Conservation (phyloP, 768 basidiomycete species). For the Tubosaeta brunneosetosa region DNA sequence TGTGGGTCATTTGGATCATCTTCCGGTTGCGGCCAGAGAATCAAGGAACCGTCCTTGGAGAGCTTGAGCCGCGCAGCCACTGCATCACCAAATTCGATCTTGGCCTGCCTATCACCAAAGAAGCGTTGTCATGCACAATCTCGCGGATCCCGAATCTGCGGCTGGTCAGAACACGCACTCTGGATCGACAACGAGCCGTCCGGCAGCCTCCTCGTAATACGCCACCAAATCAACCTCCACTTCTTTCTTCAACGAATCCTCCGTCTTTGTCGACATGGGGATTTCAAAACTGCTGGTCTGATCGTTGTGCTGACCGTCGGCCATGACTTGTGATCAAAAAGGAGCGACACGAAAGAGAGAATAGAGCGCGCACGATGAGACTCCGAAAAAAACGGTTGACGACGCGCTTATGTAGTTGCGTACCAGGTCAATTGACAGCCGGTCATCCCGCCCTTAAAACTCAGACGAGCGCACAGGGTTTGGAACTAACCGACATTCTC, state of each 20-base stretch:
- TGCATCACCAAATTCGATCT: slow-evolving; percentile 44
- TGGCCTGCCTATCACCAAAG: slow-evolving; percentile 36
- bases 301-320: not conserved
- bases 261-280: not conserved
- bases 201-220: slow-evolving; percentile 53
- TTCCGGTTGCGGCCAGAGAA: slow-evolving; percentile 53
- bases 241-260: slow-evolving; percentile 1
- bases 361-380: not conserved
- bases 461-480: not conserved
- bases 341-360: not conserved
- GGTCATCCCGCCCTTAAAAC: not conserved
- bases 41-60: slow-evolving; percentile 39
- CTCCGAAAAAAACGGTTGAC: not conserved
- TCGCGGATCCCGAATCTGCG: not conserved
- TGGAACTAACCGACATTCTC: not conserved
- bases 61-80: slow-evolving; percentile 45
- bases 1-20: slow-evolving; percentile 51
- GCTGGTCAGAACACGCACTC: slow-evolving; percentile 34
- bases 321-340: not conserved
- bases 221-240: slow-evolving; percentile 28
- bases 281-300: not conserved
- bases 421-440: not conserved
- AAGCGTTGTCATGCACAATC: not conserved
- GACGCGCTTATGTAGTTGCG: not conserved
- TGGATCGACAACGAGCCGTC: slow-evolving; percentile 59